Evolutionary conservation across 495 filamentous ascomycete species (phyloP).

Genomic region (Penicillium alfredii): DNA sequence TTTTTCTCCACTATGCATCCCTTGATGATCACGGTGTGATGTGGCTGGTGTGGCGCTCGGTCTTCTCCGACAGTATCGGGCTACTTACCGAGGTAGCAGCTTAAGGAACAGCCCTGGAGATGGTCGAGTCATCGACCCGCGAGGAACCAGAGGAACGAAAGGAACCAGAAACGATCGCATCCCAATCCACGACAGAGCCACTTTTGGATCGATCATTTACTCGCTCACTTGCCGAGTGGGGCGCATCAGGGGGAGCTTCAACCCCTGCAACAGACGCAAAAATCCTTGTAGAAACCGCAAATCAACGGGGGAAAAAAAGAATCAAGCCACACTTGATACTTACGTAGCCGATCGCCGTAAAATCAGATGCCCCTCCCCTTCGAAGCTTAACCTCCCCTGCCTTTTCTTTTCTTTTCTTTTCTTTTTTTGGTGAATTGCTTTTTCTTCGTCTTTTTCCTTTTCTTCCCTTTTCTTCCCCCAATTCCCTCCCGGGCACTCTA

Average conservation of each 20-base stretch:
- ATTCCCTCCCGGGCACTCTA: background rate
- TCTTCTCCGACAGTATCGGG: constrained; percentile 6
- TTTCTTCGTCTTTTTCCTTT: constrained; percentile 3
- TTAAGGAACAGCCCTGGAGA: background rate
- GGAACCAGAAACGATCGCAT: no score
- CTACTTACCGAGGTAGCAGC: background rate
- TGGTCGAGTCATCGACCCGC: constrained; percentile 18
- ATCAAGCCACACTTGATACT: background rate
- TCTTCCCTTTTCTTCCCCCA: constrained; percentile 4
- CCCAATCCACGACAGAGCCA: no score
- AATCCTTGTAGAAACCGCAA: no score
- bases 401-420: constrained; percentile 6
- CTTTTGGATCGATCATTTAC: no score
- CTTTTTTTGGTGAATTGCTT: constrained; percentile 4
- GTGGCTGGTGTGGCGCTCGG: constrained; percentile 7
- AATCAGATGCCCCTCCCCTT: constrained; percentile 15
- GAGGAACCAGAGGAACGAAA: no score
- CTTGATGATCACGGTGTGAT: background rate
- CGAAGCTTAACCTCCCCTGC: constrained; percentile 15
- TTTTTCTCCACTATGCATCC: no score
- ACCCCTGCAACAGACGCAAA: no score
- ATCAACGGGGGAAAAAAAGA: constrained; percentile 4
- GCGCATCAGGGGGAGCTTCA: no score
- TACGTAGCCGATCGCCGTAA: constrained; percentile 20
- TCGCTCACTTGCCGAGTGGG: no score